A percentile compares a stretch with the other conserved stretches of the same genome.
These are phyloP conservation scores for Coniferiporia sulphurascens DNA, from an alignment of 1,284 basidiomycete genomes.

Conservation along the genomic window DNA sequence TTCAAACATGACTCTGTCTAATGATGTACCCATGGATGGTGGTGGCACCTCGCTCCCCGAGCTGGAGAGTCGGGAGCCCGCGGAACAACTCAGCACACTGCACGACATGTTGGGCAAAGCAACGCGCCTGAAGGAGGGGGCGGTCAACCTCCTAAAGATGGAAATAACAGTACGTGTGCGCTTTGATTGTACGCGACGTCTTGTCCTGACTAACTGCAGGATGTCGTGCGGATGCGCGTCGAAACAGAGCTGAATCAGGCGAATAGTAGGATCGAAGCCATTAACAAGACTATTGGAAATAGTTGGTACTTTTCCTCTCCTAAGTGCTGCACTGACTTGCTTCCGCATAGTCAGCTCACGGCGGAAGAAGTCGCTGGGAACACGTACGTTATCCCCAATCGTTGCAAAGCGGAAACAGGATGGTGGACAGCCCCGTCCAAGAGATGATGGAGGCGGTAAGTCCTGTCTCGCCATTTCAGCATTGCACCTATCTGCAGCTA, in stretches of 20 bases:
- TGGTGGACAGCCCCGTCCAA: background rate
- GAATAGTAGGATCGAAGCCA: constrained; percentile 61
- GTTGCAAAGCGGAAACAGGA: constrained; percentile 13
- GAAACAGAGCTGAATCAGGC: constrained; percentile 74
- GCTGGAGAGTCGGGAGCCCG: constrained; percentile 41
- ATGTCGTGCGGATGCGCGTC: constrained; percentile 63
- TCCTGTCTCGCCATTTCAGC: constrained; percentile 13
- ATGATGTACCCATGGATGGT: background rate
- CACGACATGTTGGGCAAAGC: constrained; percentile 64
- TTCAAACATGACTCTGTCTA: constrained; percentile 6
- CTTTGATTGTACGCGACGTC: constrained; percentile 1
- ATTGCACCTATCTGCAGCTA: background rate
- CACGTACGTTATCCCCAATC: constrained; percentile 12
- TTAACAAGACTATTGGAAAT: constrained; percentile 57
- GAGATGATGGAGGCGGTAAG: constrained; percentile 22
- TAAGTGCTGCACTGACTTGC: background rate
- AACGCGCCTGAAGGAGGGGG: constrained; percentile 79
- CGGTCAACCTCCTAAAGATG: constrained; percentile 75
- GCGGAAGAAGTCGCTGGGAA: constrained; percentile 16
- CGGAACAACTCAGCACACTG: constrained; percentile 60
- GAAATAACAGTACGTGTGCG: constrained; percentile 46
- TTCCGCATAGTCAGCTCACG: constrained; percentile 9
- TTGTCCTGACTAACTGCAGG: constrained; percentile 36
- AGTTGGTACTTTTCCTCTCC: constrained; percentile 36
- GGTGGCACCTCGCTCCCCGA: constrained; percentile 31